Percentiles rank a stretch among this genome's conserved stretches.
Evolutionary conservation across 495 filamentous ascomycete species (phyloP).

Genomic region (Hypomontagnella monticulosa): DNA sequence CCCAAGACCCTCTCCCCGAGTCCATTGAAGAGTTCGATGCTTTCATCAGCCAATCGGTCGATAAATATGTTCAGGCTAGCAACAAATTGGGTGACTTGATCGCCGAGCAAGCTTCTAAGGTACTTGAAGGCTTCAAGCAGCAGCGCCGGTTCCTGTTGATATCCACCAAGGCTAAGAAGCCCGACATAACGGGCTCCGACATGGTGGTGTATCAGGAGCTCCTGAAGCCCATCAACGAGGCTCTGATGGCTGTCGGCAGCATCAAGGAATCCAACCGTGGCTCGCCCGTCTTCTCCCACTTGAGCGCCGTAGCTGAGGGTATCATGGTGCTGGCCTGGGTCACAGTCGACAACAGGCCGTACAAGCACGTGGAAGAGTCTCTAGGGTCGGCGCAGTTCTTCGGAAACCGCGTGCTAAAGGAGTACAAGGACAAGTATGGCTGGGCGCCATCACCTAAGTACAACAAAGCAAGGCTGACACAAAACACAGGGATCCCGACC

Average conservation of each 20-base stretch:
- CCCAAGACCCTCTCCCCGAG: constrained; percentile 72
- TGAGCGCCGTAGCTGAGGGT: constrained; percentile 88
- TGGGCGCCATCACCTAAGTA: background rate
- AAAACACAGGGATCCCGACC: constrained; percentile 69
- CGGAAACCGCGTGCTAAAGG: constrained; percentile 88
- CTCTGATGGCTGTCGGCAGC: constrained; percentile 76
- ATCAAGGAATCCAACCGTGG: constrained; percentile 81
- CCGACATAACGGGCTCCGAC: constrained; percentile 71
- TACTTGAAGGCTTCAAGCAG: constrained; percentile 71
- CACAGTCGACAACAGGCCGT: constrained; percentile 77
- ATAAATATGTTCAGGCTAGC: constrained; percentile 80
- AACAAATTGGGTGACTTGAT: constrained; percentile 78
- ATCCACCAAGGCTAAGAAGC: constrained; percentile 91
- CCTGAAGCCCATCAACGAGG: constrained; percentile 82
- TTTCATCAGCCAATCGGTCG: constrained; percentile 78
- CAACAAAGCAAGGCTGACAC: constrained; percentile 5
- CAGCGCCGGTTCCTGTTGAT: constrained; percentile 89
- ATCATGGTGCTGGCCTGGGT: constrained; percentile 89
- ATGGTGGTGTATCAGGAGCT: constrained; percentile 71
- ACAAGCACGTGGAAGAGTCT: constrained; percentile 80
- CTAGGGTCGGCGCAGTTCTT: constrained; percentile 85
- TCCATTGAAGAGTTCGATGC: constrained; percentile 86
- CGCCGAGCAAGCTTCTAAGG: constrained; percentile 71
- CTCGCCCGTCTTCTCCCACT: constrained; percentile 75
- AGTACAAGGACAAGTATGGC: constrained; percentile 87